A percentile compares a stretch with the other conserved stretches of the same genome.
These are phyloP conservation scores for Epichloe aotearoae DNA, from an alignment of 2,329 filamentous ascomycete genomes.

Conservation along the genomic window DNA sequence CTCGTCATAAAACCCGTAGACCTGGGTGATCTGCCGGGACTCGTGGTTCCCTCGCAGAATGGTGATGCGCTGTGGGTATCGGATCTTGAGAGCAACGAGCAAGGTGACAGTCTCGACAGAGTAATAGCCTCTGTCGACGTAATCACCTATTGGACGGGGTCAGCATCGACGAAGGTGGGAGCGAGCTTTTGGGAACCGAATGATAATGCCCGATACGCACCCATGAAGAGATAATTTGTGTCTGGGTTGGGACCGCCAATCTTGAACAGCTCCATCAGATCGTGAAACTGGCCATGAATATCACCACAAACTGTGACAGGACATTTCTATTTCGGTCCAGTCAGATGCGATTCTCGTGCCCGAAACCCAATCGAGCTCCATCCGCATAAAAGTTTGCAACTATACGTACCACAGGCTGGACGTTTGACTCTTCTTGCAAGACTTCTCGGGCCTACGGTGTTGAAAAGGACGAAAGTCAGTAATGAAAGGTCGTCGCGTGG, in stretches of 20 bases:
- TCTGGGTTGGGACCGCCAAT: conserved; percentile 96
- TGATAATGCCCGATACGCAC: conserved; percentile 33
- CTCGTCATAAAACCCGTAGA: conserved; percentile 99
- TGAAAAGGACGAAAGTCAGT: conserved; percentile 16
- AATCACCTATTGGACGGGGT: conserved; percentile 57
- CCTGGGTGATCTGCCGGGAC: conserved; percentile 95
- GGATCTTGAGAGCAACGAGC: conserved; percentile 91
- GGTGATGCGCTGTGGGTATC: conserved; percentile 95
- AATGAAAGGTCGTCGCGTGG: background rate
- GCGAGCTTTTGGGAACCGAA: background rate
- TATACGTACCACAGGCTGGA: conserved; percentile 82
- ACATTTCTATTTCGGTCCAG: conserved; percentile 56
- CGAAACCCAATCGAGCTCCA: background rate
- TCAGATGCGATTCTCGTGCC: conserved; percentile 2
- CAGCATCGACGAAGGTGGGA: background rate
- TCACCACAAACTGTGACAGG: conserved; percentile 97
- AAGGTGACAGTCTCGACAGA: conserved; percentile 96
- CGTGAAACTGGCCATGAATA: conserved; percentile 98
- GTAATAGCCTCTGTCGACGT: conserved; percentile 97
- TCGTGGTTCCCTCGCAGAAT: conserved; percentile 98
- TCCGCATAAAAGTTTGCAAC: background rate
- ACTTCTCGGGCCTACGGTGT: conserved; percentile 72
- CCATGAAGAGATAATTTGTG: conserved; percentile 99
- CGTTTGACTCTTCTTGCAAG: conserved; percentile 93
- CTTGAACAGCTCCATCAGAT: conserved; percentile 98